Evolutionary conservation across 2,329 filamentous ascomycete species (phyloP), one percentile per base, ranked within the genome.

Genomic region (Colletotrichum chrysophilum): DNA sequence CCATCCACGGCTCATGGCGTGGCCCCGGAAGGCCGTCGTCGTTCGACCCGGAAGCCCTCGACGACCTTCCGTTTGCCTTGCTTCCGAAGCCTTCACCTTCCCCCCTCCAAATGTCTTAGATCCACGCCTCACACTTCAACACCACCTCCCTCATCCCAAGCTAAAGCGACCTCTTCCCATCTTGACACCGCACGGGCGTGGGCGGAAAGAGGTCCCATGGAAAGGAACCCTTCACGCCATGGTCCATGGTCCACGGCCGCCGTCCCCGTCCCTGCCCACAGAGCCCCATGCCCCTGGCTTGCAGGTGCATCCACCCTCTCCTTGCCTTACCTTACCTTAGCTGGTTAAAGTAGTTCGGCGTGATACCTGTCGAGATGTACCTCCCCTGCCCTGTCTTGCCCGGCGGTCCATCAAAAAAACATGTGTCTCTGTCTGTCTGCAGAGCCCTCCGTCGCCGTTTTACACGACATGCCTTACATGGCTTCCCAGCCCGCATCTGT

Each of bases 231-330:
- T 76, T 68, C 56, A 38, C 58, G 58, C 65, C 70, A 52, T 74
- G 72, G 56, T 48, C 43, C 18, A 48, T 12, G 38, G 38, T 10
- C 38, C 16, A n/a, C 38, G 43, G n/a, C n/a, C 43, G 43, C 43
- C 43, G 43, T 66, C 66, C 65, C 55, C 34, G 62, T 71, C 64
- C 67, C 56, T 71, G 75, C 62, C 58, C 75, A 77, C 75, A 77
- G 75, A 77, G 75, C 75, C 75, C 75, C 75, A 75, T 76, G 34
- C 71, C 71, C 66, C 74, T 76, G 70, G 74, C 64, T 69, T 76
- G 74, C 74, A 75, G 28, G 6, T 73, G 58, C 70, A 68, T 26
- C 43, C 74, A 62, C 48, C 43, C 58, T 66, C 58, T 67, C 64
- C 30, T 62, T 56, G 55, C 62, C 48, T 64, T 71, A 7, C 58